Conservation (phyloP, 495 filamentous ascomycete species). For the Daldinia childiae region DNA sequence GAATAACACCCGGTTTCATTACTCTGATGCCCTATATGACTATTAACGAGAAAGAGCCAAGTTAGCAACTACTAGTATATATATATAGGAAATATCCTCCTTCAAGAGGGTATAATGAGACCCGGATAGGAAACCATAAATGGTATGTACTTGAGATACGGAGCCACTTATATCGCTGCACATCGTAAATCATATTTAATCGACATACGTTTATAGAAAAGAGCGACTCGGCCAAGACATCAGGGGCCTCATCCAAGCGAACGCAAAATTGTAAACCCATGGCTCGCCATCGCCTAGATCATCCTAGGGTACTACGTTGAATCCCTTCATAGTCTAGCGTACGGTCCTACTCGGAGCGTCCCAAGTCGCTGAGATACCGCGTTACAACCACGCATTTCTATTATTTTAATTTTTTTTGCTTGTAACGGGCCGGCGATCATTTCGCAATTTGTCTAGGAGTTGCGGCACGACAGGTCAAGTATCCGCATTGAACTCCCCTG, state of each 20-base stretch:
- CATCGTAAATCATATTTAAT: background rate
- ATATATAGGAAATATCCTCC: background rate
- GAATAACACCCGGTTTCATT: constrained; percentile 13
- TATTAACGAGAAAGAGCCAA: background rate
- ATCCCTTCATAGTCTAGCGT: constrained; percentile 23
- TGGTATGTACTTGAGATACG: background rate
- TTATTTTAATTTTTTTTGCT: background rate
- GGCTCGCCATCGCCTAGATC: constrained; percentile 19
- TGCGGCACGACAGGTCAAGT: background rate
- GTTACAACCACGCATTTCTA: constrained; percentile 5
- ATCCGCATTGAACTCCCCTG: constrained; percentile 10
- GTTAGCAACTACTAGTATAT: background rate
- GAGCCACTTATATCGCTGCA: background rate
- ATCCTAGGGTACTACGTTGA: constrained; percentile 3
- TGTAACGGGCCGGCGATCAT: constrained; percentile 10
- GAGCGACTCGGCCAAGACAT: constrained; percentile 16
- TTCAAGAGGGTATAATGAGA: background rate
- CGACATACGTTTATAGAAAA: constrained; percentile 1
- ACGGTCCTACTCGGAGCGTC: background rate
- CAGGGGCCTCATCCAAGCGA: constrained; percentile 19
- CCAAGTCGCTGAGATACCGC: constrained; percentile 8
- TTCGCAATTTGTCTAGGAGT: constrained; percentile 5
- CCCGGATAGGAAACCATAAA: background rate
- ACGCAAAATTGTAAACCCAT: constrained; percentile 14
- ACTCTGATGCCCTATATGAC: background rate